A percentile compares a stretch with the other conserved stretches of the same genome.
Evolutionary conservation across 345 rosid species (phyloP).

Genomic region (Ceriops tagal): DNA sequence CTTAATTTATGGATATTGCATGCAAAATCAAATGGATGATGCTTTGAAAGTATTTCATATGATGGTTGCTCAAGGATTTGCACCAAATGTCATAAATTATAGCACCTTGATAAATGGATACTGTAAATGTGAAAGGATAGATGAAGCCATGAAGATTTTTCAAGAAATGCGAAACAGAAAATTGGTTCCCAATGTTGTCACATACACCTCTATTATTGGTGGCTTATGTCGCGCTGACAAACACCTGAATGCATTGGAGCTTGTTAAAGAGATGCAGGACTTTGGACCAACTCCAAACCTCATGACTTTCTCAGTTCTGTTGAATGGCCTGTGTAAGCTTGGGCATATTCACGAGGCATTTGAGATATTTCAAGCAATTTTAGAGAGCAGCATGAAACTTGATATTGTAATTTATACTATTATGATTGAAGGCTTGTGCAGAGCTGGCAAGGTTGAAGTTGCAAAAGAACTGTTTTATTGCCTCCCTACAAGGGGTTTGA

Average conservation of each 20-base stretch:
- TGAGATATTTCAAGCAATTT: neutral
- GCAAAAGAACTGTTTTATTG: conserved; percentile 5
- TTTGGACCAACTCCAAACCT: conserved; percentile 3
- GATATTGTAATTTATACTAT: neutral
- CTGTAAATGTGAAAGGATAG: conserved; percentile 2
- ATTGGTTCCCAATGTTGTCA: conserved; percentile 14
- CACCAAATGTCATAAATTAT: conserved; percentile 7
- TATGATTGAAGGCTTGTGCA: conserved; percentile 9
- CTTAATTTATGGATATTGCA: conserved; percentile 11
- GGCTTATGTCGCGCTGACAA: neutral
- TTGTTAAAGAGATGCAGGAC: neutral
- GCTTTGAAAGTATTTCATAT: conserved; percentile 1
- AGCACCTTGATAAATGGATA: conserved; percentile 8
- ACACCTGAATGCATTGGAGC: neutral
- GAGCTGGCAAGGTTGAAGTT: conserved; percentile 2
- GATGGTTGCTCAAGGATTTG: conserved; percentile 10
- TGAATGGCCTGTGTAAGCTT: conserved; percentile 16
- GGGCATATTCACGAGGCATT: conserved; percentile 1
- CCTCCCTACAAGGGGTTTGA: neutral
- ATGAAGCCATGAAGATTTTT: conserved; percentile 1
- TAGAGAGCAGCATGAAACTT: neutral
- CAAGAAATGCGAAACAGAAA: conserved; percentile 7
- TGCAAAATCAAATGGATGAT: conserved; percentile 12
- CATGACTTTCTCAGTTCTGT: conserved; percentile 11
- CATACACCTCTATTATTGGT: conserved; percentile 5